Conservation (phyloP, 371 early-diverging fungal species). For the Apophysomyces variabilis region DNA sequence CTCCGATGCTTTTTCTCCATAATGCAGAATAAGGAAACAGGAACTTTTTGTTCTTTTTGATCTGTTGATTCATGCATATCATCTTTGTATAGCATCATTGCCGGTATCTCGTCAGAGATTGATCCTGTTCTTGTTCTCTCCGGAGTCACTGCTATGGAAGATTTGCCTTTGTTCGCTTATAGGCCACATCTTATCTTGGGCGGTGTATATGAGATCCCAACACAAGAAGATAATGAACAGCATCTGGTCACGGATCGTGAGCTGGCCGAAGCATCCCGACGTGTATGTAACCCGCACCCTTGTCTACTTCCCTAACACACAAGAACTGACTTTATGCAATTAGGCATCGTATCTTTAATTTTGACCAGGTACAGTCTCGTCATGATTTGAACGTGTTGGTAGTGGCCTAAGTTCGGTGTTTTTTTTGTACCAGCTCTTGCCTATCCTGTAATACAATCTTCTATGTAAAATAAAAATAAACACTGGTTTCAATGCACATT, state of each 20-base stretch:
- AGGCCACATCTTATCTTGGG: constrained; percentile 62
- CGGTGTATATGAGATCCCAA: constrained; percentile 62
- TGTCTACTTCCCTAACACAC: too few relatives aligned
- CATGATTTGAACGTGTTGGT: too few relatives aligned
- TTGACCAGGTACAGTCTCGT: too few relatives aligned
- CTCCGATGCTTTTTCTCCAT: too few relatives aligned
- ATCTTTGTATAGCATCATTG: constrained; percentile 40
- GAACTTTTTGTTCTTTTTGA: not conserved
- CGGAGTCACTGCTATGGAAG: constrained; percentile 59
- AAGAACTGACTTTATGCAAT: not conserved
- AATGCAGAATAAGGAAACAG: too few relatives aligned
- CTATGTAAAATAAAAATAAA: too few relatives aligned
- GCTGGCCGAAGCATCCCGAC: constrained; percentile 48
- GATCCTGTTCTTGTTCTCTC: constrained; percentile 68
- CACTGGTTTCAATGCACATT: too few relatives aligned
- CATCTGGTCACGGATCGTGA: constrained; percentile 43
- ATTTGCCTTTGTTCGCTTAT: constrained; percentile 57
- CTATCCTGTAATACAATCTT: too few relatives aligned
- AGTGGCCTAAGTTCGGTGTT: too few relatives aligned
- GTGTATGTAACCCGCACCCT: constrained; percentile 17
- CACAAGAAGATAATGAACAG: constrained; percentile 33
- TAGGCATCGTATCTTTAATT: constrained; percentile 6
- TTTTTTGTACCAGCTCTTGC: too few relatives aligned
- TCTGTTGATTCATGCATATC: constrained; percentile 1
- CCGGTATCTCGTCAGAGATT: constrained; percentile 61